A percentile compares a stretch with the other conserved stretches of the same genome.
These are phyloP conservation scores for Phytophthora idaei DNA, from an alignment of 352 stramenopile genomes.

Conservation along the genomic window DNA sequence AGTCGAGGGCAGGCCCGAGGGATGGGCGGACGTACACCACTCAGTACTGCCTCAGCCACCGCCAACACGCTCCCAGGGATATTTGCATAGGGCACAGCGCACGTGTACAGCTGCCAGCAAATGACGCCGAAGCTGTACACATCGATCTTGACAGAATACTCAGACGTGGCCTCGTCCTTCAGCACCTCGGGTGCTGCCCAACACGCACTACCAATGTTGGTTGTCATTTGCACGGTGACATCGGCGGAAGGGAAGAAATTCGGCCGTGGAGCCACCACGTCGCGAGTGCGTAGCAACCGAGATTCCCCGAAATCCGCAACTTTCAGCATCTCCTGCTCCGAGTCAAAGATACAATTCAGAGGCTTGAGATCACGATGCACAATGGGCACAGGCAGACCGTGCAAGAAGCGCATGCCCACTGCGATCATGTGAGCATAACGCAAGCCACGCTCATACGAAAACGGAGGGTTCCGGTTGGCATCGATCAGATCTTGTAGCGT, in stretches of 20 bases:
- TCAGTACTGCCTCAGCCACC: constrained; percentile 74
- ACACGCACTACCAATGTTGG: constrained; percentile 80
- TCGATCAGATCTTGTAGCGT: constrained; percentile 83
- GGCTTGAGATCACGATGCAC: constrained; percentile 84
- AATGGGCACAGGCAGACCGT: constrained; percentile 73
- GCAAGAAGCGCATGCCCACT: constrained; percentile 82
- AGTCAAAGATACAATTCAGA: constrained; percentile 86
- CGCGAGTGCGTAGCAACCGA: constrained; percentile 69
- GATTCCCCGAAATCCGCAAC: constrained; percentile 84
- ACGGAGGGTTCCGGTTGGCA: constrained; percentile 33
- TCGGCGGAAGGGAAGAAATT: constrained; percentile 72
- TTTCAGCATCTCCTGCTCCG: constrained; percentile 77
- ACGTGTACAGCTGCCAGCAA: constrained; percentile 85
- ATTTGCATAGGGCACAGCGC: constrained; percentile 69
- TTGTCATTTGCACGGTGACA: constrained; percentile 81
- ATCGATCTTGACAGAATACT: constrained; percentile 86
- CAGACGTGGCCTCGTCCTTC: constrained; percentile 66
- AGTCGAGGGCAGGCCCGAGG: constrained; percentile 60
- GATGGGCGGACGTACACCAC: constrained; percentile 66
- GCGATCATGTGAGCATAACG: constrained; percentile 83
- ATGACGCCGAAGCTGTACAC: constrained; percentile 89
- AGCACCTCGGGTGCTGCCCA: constrained; percentile 81
- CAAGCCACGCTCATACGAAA: constrained; percentile 72
- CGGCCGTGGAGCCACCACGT: constrained; percentile 46
- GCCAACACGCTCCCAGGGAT: constrained; percentile 82